A percentile compares a stretch with the other conserved stretches of the same genome.
These are phyloP conservation scores for Candida cerambycidarum DNA, from an alignment of 805 yeast genomes.

Conservation along the genomic window DNA sequence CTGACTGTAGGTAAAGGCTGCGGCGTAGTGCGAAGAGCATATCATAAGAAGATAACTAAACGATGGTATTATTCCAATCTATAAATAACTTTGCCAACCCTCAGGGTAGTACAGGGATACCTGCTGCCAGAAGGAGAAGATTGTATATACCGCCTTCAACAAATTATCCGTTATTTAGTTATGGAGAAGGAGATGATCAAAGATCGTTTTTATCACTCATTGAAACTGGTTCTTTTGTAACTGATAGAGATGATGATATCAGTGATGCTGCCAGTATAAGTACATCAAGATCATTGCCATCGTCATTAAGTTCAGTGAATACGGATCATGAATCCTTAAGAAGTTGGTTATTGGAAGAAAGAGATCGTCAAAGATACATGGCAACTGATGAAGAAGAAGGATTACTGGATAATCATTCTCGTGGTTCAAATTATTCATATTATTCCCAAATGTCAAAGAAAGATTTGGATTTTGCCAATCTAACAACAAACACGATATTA, in stretches of 20 bases:
- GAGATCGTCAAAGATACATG: conserved; percentile 34
- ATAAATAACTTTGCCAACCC: conserved; percentile 45
- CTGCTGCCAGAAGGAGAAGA: conserved; percentile 39
- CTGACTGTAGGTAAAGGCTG: too few species aligned
- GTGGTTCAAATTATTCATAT: conserved; percentile 7
- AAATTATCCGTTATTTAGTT: conserved; percentile 39
- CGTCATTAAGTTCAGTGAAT: conserved; percentile 37
- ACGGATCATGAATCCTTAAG: conserved; percentile 30
- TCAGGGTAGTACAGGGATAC: conserved; percentile 27
- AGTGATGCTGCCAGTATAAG: conserved; percentile 44
- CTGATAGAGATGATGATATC: conserved; percentile 25
- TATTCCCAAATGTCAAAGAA: conserved; percentile 16
- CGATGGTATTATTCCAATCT: conserved; percentile 41
- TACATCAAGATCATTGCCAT: conserved; percentile 42
- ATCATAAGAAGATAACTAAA: neutral
- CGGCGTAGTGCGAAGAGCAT: too few species aligned
- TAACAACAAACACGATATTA: conserved; percentile 25
- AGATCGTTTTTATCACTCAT: conserved; percentile 42
- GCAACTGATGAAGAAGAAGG: conserved; percentile 19
- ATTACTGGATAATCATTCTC: conserved; percentile 15
- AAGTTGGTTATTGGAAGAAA: conserved; percentile 45
- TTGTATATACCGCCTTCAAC: conserved; percentile 47
- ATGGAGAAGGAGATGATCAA: conserved; percentile 46
- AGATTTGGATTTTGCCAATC: conserved; percentile 27
- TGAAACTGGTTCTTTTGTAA: conserved; percentile 33